phyloP scores from a whole-genome alignment of 345 rosid species.

The Acer campestre region DNA sequence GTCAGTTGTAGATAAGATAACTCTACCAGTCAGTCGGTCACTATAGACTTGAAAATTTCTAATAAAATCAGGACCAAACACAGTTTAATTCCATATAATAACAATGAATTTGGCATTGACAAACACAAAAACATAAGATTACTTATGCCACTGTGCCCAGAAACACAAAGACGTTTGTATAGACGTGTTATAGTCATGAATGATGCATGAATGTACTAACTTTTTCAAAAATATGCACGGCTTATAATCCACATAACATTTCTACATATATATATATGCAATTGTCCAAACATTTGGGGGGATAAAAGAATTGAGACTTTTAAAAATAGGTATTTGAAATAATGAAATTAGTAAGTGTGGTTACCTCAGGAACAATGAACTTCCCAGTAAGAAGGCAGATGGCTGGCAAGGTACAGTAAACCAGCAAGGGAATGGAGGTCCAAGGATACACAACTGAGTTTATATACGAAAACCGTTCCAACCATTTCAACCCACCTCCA shows the following conservation, averaged over 20 bases:
- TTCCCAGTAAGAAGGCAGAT: slow-evolving; percentile 92
- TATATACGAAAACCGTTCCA: slow-evolving; percentile 92
- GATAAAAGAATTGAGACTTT: neutral
- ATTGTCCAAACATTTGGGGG: neutral
- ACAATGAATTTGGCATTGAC: neutral
- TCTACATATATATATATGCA: neutral
- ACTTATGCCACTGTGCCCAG: neutral
- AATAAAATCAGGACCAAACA: neutral
- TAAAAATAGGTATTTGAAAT: neutral
- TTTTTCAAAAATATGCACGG: neutral
- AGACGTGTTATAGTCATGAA: neutral
- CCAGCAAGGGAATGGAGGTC: slow-evolving; percentile 86
- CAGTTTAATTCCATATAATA: neutral
- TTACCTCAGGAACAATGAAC: slow-evolving; percentile 98
- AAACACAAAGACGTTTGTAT: neutral
- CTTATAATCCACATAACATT: neutral
- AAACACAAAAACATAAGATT: neutral
- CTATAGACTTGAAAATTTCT: neutral
- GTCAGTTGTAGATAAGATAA: neutral
- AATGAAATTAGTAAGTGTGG: neutral
- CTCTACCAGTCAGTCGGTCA: neutral
- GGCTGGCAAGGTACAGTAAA: slow-evolving; percentile 91
- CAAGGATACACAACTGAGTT: slow-evolving; percentile 94
- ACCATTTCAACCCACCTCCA: slow-evolving; percentile 94
- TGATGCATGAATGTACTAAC: neutral